Conservation (phyloP, 2,329 filamentous ascomycete species). For the Pseudophaeomoniella oleicola region DNA sequence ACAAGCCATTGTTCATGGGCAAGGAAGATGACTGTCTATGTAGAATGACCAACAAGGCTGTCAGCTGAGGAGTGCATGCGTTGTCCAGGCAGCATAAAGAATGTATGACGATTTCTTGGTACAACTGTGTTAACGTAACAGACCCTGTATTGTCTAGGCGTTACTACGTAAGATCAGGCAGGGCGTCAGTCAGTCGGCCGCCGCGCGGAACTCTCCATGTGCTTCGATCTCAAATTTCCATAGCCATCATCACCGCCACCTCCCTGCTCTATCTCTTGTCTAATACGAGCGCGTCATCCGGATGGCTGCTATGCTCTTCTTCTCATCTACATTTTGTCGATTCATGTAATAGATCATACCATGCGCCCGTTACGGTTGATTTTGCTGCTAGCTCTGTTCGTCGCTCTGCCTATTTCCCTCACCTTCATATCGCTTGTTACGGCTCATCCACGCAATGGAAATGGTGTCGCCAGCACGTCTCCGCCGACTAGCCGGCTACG, state of each 20-base stretch:
- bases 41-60: no score
- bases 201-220: no score
- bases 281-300: background rate
- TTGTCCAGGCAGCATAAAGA: no score
- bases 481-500: slow-evolving; percentile 32
- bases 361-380: slow-evolving; percentile 34
- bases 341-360: slow-evolving; percentile 8
- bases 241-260: background rate
- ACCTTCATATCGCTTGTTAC: slow-evolving; percentile 31
- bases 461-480: slow-evolving; percentile 18
- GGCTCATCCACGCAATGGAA: slow-evolving; percentile 16
- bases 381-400: slow-evolving; percentile 29
- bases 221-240: no score
- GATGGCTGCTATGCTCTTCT: background rate
- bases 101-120: no score
- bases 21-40: no score
- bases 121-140: no score
- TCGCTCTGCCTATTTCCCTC: slow-evolving; percentile 32
- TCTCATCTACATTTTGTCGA: background rate
- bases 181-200: no score
- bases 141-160: no score
- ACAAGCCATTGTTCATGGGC: no score
- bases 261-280: background rate
- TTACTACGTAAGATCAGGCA: no score
- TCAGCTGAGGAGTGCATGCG: no score